phyloP scores from a whole-genome alignment of 805 yeast genomes.

The Lipomyces mesembrius region DNA sequence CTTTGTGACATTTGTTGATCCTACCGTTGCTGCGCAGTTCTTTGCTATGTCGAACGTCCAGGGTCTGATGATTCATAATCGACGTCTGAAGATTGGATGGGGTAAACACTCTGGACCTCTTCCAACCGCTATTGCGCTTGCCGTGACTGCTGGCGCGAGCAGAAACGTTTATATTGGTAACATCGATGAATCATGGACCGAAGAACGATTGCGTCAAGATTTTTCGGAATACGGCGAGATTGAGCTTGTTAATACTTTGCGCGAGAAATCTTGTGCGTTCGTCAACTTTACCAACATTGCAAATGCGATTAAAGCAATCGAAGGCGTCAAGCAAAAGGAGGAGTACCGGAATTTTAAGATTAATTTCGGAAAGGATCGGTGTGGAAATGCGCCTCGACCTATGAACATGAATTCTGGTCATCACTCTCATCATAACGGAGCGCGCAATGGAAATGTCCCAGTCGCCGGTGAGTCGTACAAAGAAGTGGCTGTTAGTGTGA shows the following conservation, averaged over 20 bases:
- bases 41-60: constrained; percentile 92
- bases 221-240: constrained; percentile 88
- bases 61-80: constrained; percentile 82
- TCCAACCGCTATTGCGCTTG: constrained; percentile 81
- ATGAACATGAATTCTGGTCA: constrained; percentile 8
- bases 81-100: constrained; percentile 94
- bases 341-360: constrained; percentile 70
- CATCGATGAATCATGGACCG: constrained; percentile 54
- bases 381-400: constrained; percentile 86
- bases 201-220: constrained; percentile 67
- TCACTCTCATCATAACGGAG: constrained; percentile 7
- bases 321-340: constrained; percentile 78
- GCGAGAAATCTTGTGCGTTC: constrained; percentile 85
- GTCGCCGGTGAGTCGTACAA: neutral
- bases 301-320: constrained; percentile 89
- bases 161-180: constrained; percentile 90
- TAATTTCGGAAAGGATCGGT: constrained; percentile 91
- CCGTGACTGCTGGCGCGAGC: constrained; percentile 92
- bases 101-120: constrained; percentile 95
- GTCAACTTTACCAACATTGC: constrained; percentile 90
- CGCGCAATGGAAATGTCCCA: neutral
- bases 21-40: constrained; percentile 96
- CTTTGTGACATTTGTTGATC: constrained; percentile 93
- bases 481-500: neutral
- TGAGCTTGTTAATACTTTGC: constrained; percentile 88